Evolutionary conservation across 2,329 filamentous ascomycete genomes (phyloP).

Genomic region (Tolypocladium pustulatum): DNA sequence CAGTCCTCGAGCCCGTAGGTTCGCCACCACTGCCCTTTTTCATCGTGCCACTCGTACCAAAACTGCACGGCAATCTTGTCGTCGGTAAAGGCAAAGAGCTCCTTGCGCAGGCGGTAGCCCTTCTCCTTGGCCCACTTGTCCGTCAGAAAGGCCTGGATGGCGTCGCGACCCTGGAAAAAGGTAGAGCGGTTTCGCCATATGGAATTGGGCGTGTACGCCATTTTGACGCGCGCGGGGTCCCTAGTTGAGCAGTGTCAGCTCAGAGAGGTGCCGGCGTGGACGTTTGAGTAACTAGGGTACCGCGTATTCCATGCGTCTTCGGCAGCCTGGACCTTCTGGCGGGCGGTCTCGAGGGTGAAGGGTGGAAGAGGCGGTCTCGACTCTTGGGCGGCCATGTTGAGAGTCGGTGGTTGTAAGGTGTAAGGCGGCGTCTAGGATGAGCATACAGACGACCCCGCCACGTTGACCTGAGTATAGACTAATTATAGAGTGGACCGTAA

Average conservation of each 20-base stretch:
- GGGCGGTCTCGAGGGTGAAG: constrained; percentile 62
- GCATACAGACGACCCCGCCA: too few relatives aligned
- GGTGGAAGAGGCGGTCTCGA: constrained; percentile 47
- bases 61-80: constrained; percentile 80
- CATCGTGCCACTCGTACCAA: constrained; percentile 76
- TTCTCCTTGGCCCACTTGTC: constrained; percentile 66
- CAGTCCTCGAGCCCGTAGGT: constrained; percentile 77
- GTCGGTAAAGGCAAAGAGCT: constrained; percentile 67
- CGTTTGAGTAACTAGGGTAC: constrained; percentile 25
- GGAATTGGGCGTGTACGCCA: constrained; percentile 64
- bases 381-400: neutral
- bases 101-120: constrained; percentile 67
- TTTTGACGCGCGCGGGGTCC: constrained; percentile 52
- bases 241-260: constrained; percentile 25
- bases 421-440: too few relatives aligned
- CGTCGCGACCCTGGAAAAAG: constrained; percentile 59
- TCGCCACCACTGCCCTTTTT: constrained; percentile 67
- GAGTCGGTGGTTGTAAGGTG: neutral
- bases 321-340: constrained; percentile 69
- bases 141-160: constrained; percentile 57
- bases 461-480: too few relatives aligned
- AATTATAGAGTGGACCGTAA: too few relatives aligned
- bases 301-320: constrained; percentile 76
- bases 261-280: constrained; percentile 4
- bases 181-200: constrained; percentile 71